Conservation (phyloP, 176 grass and related monocot genomes). For the Phoenix dactylifera region DNA sequence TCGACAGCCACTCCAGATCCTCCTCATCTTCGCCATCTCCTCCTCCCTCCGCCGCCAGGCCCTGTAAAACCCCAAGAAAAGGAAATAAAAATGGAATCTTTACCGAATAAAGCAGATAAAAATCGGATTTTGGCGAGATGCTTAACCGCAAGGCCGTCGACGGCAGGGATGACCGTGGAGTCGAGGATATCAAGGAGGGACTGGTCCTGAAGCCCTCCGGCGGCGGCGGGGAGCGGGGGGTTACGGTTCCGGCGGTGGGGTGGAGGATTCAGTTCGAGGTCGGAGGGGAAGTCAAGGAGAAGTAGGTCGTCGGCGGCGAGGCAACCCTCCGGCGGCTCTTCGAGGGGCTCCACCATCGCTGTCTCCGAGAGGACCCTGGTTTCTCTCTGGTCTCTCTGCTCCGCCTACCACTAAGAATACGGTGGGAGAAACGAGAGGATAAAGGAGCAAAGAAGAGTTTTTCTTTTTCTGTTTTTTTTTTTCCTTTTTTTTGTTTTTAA, state of each 20-base stretch:
- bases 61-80: constrained; percentile 28
- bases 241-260: not conserved
- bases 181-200: constrained; percentile 11
- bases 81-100: constrained; percentile 8
- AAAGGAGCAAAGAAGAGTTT: not conserved
- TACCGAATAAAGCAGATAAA: not conserved
- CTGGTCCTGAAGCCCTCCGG: not conserved
- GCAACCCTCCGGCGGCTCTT: not conserved
- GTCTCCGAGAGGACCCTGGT: not conserved
- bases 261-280: not conserved
- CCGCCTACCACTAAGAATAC: constrained; percentile 5
- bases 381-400: not conserved
- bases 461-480: not conserved
- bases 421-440: not conserved
- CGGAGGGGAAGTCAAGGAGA: constrained; percentile 7
- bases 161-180: not conserved
- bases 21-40: constrained; percentile 44
- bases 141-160: constrained; percentile 4
- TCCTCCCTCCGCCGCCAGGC: constrained; percentile 23
- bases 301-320: constrained; percentile 12
- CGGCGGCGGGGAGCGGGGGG: not conserved
- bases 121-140: constrained; percentile 6
- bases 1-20: constrained; percentile 77
- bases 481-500: too few species aligned
- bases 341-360: constrained; percentile 10